These are phyloP conservation scores for Botryotinia narcissicola DNA, from an alignment of 2,329 filamentous ascomycete species.

Conservation along the genomic window DNA sequence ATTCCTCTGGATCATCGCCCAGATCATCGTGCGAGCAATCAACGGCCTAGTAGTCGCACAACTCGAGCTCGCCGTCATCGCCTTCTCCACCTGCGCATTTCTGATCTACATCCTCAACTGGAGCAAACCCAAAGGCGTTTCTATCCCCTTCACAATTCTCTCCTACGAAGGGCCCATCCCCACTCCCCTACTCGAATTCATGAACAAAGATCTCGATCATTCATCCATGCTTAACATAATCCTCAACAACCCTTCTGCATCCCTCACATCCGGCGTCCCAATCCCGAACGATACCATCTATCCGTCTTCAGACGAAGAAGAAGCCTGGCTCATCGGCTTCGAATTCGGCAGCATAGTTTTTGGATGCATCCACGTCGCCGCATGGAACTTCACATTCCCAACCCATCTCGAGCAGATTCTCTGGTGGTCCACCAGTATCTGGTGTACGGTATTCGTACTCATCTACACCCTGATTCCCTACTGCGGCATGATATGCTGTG, in stretches of 20 bases:
- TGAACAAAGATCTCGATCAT: constrained; percentile 8
- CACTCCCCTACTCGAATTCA: neutral
- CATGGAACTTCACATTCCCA: constrained; percentile 28
- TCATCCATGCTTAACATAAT: neutral
- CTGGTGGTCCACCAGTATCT: constrained; percentile 22
- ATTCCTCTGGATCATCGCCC: constrained; percentile 21
- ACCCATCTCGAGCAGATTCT: constrained; percentile 21
- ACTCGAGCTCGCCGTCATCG: constrained; percentile 16
- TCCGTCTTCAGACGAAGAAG: neutral
- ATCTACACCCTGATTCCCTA: constrained; percentile 13
- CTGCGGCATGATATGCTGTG: neutral
- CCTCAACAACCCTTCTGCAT: neutral
- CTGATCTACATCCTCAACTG: constrained; percentile 21
- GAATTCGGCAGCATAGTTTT: constrained; percentile 22
- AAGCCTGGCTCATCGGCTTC: constrained; percentile 12
- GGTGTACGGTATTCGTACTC: constrained; percentile 1
- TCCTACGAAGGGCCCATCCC: constrained; percentile 6
- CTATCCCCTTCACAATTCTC: neutral
- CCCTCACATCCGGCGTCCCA: neutral
- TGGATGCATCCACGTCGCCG: constrained; percentile 24
- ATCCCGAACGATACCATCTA: constrained; percentile 10
- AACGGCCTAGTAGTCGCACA: neutral
- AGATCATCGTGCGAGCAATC: neutral
- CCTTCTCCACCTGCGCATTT: constrained; percentile 20
- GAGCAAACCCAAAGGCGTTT: constrained; percentile 14